Percentiles rank a stretch among this genome's conserved stretches.
phyloP scores from a whole-genome alignment of 2,329 filamentous ascomycete species.

The Blastomyces parvus region DNA sequence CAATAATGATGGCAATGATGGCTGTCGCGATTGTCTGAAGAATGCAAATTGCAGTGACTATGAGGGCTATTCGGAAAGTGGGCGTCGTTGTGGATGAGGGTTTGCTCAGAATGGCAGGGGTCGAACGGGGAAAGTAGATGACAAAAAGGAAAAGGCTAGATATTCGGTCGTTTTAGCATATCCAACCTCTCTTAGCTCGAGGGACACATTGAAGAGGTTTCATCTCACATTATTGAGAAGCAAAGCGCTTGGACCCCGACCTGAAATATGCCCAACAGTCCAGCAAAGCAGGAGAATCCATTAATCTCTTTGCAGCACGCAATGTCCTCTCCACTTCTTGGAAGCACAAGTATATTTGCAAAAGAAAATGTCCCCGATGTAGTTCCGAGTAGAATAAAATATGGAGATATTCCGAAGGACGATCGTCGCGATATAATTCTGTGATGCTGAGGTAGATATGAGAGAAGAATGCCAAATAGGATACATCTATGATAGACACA shows the following conservation, averaged over 20 bases:
- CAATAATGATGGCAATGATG: slow-evolving; percentile 53
- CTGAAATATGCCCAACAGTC: slow-evolving; percentile 79
- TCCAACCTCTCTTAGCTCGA: background rate
- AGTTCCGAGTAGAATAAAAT: slow-evolving; percentile 88
- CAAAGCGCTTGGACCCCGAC: slow-evolving; percentile 86
- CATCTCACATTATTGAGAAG: slow-evolving; percentile 76
- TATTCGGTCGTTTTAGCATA: slow-evolving; percentile 1
- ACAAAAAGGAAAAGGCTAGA: slow-evolving; percentile 81
- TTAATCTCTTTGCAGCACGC: slow-evolving; percentile 76
- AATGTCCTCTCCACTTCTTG: slow-evolving; percentile 73
- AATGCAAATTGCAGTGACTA: slow-evolving; percentile 63
- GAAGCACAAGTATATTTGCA: slow-evolving; percentile 82
- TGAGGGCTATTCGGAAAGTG: slow-evolving; percentile 65
- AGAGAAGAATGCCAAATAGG: slow-evolving; percentile 76
- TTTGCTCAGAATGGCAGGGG: slow-evolving; percentile 46
- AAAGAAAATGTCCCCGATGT: slow-evolving; percentile 83
- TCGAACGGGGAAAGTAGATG: slow-evolving; percentile 71
- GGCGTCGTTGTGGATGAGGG: background rate
- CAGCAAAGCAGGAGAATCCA: slow-evolving; percentile 72
- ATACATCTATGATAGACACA: slow-evolving; percentile 49
- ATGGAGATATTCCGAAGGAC: slow-evolving; percentile 89
- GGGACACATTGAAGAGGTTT: background rate
- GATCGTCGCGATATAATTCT: slow-evolving; percentile 79
- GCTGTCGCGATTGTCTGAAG: slow-evolving; percentile 64
- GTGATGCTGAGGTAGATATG: slow-evolving; percentile 88